Evolutionary conservation across 192 early-diverging fungal species (phyloP).

Genomic region (Glomus cerebriforme): DNA sequence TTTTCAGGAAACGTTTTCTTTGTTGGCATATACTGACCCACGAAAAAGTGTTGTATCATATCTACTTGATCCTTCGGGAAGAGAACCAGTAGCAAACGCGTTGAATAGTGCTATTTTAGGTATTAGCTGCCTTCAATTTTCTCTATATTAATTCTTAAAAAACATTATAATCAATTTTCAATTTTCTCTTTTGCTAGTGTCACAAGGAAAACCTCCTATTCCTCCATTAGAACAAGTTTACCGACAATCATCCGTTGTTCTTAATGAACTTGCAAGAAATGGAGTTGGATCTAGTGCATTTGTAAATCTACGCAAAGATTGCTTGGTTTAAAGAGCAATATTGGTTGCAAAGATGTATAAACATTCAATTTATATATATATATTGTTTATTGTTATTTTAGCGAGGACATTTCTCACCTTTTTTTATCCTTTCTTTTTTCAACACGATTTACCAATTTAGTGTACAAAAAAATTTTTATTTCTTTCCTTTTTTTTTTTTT

Average conservation of each 20-base stretch:
- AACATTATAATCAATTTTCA: not conserved
- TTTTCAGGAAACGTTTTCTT: slow-evolving; percentile 66
- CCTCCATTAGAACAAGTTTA: slow-evolving; percentile 59
- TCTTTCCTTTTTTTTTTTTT: not conserved
- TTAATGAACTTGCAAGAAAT: slow-evolving; percentile 40
- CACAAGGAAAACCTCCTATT: slow-evolving; percentile 56
- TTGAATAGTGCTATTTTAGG: slow-evolving; percentile 72
- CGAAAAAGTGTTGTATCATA: slow-evolving; percentile 49
- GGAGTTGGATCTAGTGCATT: slow-evolving; percentile 44
- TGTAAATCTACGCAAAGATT: slow-evolving; percentile 48
- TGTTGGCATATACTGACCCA: slow-evolving; percentile 71
- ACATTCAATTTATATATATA: not conserved
- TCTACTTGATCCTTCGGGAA: slow-evolving; percentile 53
- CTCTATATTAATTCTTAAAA: not conserved
- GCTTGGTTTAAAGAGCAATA: slow-evolving; percentile 31
- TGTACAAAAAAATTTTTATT: too few species aligned
- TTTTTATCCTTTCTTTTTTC: not conserved
- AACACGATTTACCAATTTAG: not conserved
- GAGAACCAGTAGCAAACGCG: slow-evolving; percentile 62
- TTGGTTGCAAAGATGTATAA: not conserved
- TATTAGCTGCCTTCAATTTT: slow-evolving; percentile 28
- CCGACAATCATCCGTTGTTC: slow-evolving; percentile 39
- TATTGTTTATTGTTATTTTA: not conserved
- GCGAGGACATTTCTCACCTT: not conserved
- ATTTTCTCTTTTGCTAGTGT: slow-evolving; percentile 35